Conservation (phyloP, 345 rosid genomes). For the Barbarea vulgaris region DNA sequence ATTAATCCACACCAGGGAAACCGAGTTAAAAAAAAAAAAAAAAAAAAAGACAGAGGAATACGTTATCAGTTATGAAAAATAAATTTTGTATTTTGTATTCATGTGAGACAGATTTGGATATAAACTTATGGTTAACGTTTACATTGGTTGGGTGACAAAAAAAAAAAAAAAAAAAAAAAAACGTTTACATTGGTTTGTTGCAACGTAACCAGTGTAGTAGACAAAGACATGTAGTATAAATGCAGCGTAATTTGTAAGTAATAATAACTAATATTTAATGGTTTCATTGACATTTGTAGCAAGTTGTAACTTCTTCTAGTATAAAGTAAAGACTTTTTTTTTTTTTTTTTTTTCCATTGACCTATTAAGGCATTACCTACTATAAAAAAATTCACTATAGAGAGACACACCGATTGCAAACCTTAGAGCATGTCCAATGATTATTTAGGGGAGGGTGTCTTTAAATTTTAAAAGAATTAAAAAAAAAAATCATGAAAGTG, state of each 20-base stretch:
- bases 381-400: neutral
- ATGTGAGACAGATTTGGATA: neutral
- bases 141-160: too few species aligned
- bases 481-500: too few species aligned
- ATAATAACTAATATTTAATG: neutral
- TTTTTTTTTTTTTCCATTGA: neutral
- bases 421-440: too few species aligned
- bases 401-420: neutral
- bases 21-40: neutral
- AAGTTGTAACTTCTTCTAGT: neutral
- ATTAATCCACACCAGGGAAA: too few species aligned
- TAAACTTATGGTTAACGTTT: neutral
- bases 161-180: too few species aligned
- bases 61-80: too few species aligned
- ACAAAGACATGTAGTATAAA: neutral
- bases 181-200: neutral
- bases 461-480: too few species aligned
- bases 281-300: slow-evolving; percentile 24
- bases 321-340: neutral
- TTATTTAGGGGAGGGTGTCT: too few species aligned
- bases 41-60: too few species aligned
- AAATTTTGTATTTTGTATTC: too few species aligned
- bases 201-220: neutral
- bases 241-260: slow-evolving; percentile 20
- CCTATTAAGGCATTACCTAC: too few species aligned